Conservation (phyloP, 129 eudicot species). For the Arctium minus region DNA sequence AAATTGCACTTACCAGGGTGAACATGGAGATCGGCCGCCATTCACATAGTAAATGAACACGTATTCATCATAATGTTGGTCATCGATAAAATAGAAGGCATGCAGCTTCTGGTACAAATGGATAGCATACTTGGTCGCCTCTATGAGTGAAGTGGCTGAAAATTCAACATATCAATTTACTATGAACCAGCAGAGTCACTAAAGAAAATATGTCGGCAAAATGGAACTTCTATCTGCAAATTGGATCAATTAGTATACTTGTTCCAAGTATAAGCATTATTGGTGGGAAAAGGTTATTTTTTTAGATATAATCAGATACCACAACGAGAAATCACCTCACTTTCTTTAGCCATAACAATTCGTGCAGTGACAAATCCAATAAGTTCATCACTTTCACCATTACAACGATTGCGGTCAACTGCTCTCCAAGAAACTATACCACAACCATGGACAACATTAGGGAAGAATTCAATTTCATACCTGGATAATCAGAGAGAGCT, state of each 20-base stretch:
- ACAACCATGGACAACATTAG: constrained; percentile 78
- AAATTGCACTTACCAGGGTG: no score
- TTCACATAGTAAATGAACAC: no score
- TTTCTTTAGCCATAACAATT: constrained; percentile 67
- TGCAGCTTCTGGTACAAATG: constrained; percentile 83
- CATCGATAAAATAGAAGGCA: no score
- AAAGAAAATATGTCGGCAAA: not conserved
- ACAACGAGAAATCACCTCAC: constrained; percentile 72
- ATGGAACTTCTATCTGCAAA: constrained; percentile 55
- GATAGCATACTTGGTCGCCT: constrained; percentile 79
- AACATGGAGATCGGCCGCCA: no score
- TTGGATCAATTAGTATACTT: no score
- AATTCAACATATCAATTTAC: constrained; percentile 14
- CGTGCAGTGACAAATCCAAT: constrained; percentile 91
- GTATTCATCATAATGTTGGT: no score
- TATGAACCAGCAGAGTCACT: not conserved
- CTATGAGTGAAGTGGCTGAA: constrained; percentile 87
- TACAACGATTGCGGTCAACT: constrained; percentile 78
- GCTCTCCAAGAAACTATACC: constrained; percentile 98
- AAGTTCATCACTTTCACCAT: constrained; percentile 70
- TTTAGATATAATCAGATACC: not conserved
- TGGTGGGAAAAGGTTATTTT: not conserved
- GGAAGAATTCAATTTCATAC: constrained; percentile 85
- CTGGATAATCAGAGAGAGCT: constrained; percentile 52
- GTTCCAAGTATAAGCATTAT: not conserved